Evolutionary conservation across 1,284 basidiomycete genomes (phyloP).

Genomic region (Coniferiporia weirii): DNA sequence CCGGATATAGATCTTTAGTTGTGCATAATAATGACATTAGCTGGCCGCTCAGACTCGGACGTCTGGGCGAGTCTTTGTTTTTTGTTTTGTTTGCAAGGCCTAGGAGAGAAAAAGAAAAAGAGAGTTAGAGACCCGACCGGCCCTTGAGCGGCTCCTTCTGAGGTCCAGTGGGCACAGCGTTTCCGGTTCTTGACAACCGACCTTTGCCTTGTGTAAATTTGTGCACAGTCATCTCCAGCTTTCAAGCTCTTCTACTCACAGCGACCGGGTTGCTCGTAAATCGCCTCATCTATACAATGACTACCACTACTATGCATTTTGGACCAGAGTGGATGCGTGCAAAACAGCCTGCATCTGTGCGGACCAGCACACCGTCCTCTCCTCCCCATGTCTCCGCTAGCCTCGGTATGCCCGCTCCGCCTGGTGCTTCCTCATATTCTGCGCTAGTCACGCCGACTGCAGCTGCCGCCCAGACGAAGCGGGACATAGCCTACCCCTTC

Average conservation of each 20-base stretch:
- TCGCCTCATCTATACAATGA: slow-evolving; percentile 9
- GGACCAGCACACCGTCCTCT: slow-evolving; percentile 49
- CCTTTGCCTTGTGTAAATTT: slow-evolving; percentile 8
- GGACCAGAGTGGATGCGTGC: slow-evolving; percentile 70
- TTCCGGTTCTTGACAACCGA: not conserved
- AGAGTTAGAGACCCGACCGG: not conserved
- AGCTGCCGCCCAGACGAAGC: slow-evolving; percentile 45
- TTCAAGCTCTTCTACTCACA: not conserved
- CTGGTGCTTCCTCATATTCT: slow-evolving; percentile 70
- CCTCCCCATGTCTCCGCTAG: slow-evolving; percentile 37
- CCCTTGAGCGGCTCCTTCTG: not conserved
- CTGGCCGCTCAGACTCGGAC: too few relatives aligned
- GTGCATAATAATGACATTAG: not conserved
- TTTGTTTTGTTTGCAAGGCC: too few relatives aligned
- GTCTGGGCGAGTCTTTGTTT: not conserved
- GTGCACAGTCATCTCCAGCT: not conserved
- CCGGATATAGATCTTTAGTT: not conserved
- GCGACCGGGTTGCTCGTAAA: not conserved
- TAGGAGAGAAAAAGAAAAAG: not conserved
- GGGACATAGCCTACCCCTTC: slow-evolving; percentile 70
- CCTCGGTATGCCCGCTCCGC: slow-evolving; percentile 32
- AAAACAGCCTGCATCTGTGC: slow-evolving; percentile 51
- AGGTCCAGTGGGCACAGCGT: not conserved
- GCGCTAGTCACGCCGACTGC: slow-evolving; percentile 61
- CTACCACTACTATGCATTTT: slow-evolving; percentile 18